phyloP scores from a whole-genome alignment of 306 rosid species.

The Sindora glabra region DNA sequence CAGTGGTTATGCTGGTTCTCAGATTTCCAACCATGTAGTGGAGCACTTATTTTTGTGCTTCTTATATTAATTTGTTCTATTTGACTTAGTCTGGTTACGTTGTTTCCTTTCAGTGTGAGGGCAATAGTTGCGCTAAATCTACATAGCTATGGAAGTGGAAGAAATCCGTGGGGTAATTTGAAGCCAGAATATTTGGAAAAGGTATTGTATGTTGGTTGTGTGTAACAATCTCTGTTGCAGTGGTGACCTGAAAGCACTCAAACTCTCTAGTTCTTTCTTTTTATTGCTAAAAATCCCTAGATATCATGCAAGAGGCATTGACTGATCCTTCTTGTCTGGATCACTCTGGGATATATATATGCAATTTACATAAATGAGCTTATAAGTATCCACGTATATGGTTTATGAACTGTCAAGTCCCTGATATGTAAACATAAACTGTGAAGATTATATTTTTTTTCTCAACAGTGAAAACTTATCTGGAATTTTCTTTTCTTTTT shows the following conservation, averaged over 20 bases:
- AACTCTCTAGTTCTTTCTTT: not conserved
- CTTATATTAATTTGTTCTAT: conserved; percentile 9
- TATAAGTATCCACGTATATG: not conserved
- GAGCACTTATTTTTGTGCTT: not conserved
- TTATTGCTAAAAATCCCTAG: not conserved
- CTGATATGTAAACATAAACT: too few relatives aligned
- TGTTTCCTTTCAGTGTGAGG: conserved; percentile 68
- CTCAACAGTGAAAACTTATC: not conserved
- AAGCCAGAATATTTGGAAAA: conserved; percentile 87
- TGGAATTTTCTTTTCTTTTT: not conserved
- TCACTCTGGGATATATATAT: not conserved
- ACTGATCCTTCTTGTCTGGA: not conserved
- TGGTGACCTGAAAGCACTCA: conserved; percentile 9
- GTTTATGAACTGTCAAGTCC: not conserved
- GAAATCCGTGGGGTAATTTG: conserved; percentile 93
- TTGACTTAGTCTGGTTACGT: conserved; percentile 7
- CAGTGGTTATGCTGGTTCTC: not conserved
- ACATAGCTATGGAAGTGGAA: conserved; percentile 94
- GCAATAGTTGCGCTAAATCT: conserved; percentile 90
- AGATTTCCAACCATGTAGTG: conserved; percentile 4
- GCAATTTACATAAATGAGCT: not conserved
- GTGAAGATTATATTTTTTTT: not conserved
- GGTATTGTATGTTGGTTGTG: conserved; percentile 37
- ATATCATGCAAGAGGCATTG: not conserved
- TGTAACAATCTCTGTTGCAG: not conserved